Conservation (phyloP, 805 yeast genomes). For the Metschnikowia cubensis region DNA sequence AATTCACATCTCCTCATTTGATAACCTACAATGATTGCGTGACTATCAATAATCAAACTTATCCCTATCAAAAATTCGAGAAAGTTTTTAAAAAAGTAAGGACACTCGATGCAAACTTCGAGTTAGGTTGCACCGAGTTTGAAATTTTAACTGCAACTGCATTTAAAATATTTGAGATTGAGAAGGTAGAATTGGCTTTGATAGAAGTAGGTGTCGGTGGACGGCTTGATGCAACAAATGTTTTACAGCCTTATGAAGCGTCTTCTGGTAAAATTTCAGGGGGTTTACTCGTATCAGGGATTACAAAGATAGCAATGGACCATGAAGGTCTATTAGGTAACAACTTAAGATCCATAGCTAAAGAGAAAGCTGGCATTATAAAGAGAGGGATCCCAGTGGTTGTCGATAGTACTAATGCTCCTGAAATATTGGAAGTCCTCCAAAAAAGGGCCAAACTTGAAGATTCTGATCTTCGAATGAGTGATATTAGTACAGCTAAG, state of each 20-base stretch:
- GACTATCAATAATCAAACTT: constrained; percentile 55
- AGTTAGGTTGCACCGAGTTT: constrained; percentile 77
- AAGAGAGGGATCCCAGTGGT: constrained; percentile 59
- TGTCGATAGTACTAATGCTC: constrained; percentile 17
- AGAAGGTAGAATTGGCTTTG: constrained; percentile 66
- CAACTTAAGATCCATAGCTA: constrained; percentile 61
- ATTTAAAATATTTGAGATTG: constrained; percentile 61
- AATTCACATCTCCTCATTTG: constrained; percentile 88
- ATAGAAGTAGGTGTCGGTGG: constrained; percentile 98
- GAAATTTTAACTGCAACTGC: constrained; percentile 86
- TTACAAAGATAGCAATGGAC: constrained; percentile 83
- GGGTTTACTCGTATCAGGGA: constrained; percentile 61
- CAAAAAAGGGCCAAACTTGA: constrained; percentile 28
- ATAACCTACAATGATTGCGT: constrained; percentile 72
- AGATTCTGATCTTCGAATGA: constrained; percentile 26
- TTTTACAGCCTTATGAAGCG: constrained; percentile 30
- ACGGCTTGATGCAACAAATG: constrained; percentile 82
- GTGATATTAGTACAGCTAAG: constrained; percentile 18
- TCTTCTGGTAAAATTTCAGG: constrained; percentile 1
- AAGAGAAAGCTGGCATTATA: constrained; percentile 83
- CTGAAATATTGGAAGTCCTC: constrained; percentile 48
- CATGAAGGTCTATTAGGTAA: constrained; percentile 76
- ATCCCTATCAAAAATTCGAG: constrained; percentile 44
- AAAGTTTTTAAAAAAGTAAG: constrained; percentile 42
- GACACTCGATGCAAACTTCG: constrained; percentile 32